phyloP scores from a whole-genome alignment of 2,329 filamentous ascomycete genomes.

The Monosporascus sp. region DNA sequence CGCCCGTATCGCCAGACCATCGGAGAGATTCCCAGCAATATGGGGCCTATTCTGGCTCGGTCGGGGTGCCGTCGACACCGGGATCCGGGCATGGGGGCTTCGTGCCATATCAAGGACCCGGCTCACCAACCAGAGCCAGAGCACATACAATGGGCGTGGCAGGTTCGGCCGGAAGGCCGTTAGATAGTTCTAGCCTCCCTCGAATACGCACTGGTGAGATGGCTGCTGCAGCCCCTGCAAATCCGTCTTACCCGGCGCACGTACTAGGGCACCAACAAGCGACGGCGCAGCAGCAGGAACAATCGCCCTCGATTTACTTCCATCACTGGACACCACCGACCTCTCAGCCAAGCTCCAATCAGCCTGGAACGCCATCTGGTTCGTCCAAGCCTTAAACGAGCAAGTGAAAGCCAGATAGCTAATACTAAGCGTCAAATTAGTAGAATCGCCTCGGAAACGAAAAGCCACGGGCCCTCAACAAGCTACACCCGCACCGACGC shows the following conservation, averaged over 20 bases:
- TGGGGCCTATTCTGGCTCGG: conserved; percentile 36
- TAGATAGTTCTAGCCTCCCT: conserved; percentile 35
- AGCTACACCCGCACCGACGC: conserved; percentile 41
- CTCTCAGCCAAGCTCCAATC: conserved; percentile 57
- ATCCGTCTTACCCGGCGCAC: conserved; percentile 39
- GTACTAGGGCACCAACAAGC: conserved; percentile 49
- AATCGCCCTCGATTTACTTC: conserved; percentile 78
- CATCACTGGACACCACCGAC: conserved; percentile 88
- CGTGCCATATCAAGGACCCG: conserved; percentile 36
- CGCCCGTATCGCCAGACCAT: conserved; percentile 48
- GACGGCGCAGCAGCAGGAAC: conserved; percentile 52
- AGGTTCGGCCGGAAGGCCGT: conserved; percentile 32
- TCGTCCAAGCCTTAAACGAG: conserved; percentile 53
- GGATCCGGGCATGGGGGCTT: conserved; percentile 38
- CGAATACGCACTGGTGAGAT: conserved; percentile 42
- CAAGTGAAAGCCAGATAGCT: conserved; percentile 39
- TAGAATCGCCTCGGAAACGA: conserved; percentile 79
- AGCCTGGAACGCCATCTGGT: conserved; percentile 71
- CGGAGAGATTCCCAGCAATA: conserved; percentile 47
- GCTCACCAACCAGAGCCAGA: conserved; percentile 45
- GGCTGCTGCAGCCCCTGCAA: conserved; percentile 26
- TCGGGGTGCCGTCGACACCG: conserved; percentile 38
- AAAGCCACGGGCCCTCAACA: conserved; percentile 61
- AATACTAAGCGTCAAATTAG: conserved; percentile 46
- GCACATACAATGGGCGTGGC: conserved; percentile 43